These are phyloP conservation scores for Pyrus pyrifolia DNA, from an alignment of 306 rosid species.

Conservation along the genomic window DNA sequence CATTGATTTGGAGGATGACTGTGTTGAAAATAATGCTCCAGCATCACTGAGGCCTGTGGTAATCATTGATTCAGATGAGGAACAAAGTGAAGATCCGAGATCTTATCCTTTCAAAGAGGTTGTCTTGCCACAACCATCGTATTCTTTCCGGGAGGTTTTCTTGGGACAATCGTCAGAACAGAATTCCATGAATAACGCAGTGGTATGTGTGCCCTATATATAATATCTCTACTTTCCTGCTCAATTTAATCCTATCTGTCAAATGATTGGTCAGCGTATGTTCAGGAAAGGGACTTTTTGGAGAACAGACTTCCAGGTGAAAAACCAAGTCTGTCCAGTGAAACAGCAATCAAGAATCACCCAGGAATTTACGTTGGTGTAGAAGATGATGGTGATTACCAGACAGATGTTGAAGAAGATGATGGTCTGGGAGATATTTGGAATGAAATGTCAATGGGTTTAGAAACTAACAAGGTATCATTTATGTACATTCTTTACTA, in stretches of 20 bases:
- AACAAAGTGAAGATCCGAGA: conserved; percentile 37
- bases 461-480: conserved; percentile 74
- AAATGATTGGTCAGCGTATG: not conserved
- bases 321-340: not conserved
- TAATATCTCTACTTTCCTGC: not conserved
- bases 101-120: conserved; percentile 42
- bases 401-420: conserved; percentile 40
- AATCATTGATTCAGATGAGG: conserved; percentile 79
- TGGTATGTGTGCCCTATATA: conserved; percentile 37
- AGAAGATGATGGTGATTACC: conserved; percentile 37
- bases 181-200: conserved; percentile 25
- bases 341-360: conserved; percentile 20
- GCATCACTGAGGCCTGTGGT: conserved; percentile 30
- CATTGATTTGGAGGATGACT: conserved; percentile 49
- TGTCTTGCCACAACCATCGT: conserved; percentile 3
- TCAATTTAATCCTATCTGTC: not conserved
- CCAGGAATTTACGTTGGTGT: conserved; percentile 69
- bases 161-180: conserved; percentile 27
- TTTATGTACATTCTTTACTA: not conserved
- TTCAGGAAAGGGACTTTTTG: conserved; percentile 17
- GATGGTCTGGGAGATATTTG: conserved; percentile 75
- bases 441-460: conserved; percentile 78
- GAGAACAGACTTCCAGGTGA: conserved; percentile 19
- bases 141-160: conserved; percentile 40
- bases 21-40: conserved; percentile 10